These are phyloP conservation scores for Eurotiales sp. DNA, from an alignment of 2,329 filamentous ascomycete species.

Conservation along the genomic window DNA sequence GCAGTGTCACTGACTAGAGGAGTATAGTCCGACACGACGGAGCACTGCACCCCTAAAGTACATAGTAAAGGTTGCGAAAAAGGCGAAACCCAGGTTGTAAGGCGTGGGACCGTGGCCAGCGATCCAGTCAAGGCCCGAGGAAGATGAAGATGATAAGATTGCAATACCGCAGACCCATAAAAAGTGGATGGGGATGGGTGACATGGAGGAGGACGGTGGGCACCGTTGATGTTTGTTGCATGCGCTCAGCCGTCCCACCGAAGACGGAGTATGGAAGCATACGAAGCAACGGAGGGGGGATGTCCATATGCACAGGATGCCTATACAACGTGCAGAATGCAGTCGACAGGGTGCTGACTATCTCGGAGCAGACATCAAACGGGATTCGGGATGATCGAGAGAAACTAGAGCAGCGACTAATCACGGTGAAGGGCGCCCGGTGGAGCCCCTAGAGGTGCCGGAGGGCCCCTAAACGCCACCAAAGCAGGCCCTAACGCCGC, in stretches of 20 bases:
- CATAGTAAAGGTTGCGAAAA: background rate
- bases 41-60: background rate
- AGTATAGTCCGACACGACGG: background rate
- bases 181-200: conserved; percentile 3
- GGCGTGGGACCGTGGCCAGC: background rate
- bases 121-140: background rate
- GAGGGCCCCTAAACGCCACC: background rate
- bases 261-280: too few species aligned
- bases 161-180: conserved; percentile 2
- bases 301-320: too few species aligned
- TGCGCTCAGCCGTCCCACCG: too few species aligned
- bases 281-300: background rate
- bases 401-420: too few species aligned
- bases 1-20: background rate
- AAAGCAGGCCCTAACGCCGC: background rate
- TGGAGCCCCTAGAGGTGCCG: background rate
- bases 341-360: too few species aligned
- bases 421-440: background rate
- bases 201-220: background rate
- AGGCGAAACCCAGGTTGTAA: background rate
- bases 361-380: too few species aligned
- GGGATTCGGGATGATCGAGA: too few species aligned
- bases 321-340: too few species aligned
- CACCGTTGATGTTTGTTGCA: conserved; percentile 5
- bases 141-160: background rate